Evolutionary conservation across 73 alveolate species (phyloP).

Genomic region (Tetrahymena elliotti): DNA sequence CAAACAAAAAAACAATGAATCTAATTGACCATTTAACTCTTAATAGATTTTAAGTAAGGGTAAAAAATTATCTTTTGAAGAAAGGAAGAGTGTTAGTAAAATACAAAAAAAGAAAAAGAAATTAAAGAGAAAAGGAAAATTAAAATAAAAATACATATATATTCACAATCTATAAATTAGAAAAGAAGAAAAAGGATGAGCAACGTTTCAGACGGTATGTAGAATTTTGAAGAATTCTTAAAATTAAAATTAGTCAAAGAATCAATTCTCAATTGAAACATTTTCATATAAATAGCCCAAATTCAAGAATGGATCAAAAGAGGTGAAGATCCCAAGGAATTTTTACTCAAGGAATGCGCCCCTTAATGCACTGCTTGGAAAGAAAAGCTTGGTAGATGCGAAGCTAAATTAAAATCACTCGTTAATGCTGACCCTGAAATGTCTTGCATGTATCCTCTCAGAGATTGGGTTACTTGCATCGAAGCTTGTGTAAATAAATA

Average conservation of each 20-base stretch:
- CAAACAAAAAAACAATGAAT: neutral
- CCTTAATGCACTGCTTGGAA: constrained; percentile 63
- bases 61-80: neutral
- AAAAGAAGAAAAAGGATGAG: neutral
- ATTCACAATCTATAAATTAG: neutral
- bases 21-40: neutral
- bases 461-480: constrained; percentile 63
- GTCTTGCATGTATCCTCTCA: constrained; percentile 70
- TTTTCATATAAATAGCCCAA: neutral
- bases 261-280: neutral
- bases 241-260: neutral
- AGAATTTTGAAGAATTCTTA: neutral
- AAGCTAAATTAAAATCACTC: constrained; percentile 47
- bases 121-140: neutral
- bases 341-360: constrained; percentile 56
- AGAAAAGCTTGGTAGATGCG: constrained; percentile 64
- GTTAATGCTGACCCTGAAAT: constrained; percentile 61
- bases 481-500: constrained; percentile 57
- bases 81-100: neutral
- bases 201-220: constrained; percentile 1
- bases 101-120: neutral
- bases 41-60: neutral
- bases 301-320: constrained; percentile 36
- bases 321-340: constrained; percentile 66
- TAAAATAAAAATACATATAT: neutral